Conservation (phyloP, 192 early-diverging fungal genomes). For the Entophlyctis luteolus region DNA sequence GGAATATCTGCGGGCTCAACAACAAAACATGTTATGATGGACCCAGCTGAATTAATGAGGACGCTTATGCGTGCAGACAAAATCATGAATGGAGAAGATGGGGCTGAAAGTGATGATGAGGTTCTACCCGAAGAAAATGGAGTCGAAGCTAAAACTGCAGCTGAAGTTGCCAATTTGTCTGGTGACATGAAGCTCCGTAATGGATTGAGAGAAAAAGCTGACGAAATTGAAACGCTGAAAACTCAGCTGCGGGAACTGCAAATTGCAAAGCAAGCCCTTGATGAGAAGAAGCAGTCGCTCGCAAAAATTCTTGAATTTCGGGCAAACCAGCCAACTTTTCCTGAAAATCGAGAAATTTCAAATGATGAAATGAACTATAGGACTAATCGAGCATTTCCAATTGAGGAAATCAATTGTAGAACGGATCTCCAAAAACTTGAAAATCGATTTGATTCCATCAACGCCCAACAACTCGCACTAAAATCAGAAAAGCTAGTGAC, state of each 20-base stretch:
- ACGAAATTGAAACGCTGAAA: background rate
- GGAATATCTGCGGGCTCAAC: background rate
- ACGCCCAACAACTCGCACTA: background rate
- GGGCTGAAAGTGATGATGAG: background rate
- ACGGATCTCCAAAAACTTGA: background rate
- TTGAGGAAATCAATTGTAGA: background rate
- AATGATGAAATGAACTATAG: background rate
- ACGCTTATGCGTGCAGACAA: background rate
- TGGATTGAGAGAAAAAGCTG: slow-evolving; percentile 2
- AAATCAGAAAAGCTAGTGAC: background rate
- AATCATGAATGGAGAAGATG: background rate
- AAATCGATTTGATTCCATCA: background rate
- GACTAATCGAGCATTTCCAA: background rate
- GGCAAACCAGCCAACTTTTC: background rate
- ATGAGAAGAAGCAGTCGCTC: slow-evolving; percentile 3
- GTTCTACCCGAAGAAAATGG: background rate
- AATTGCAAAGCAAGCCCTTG: background rate
- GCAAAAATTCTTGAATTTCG: background rate
- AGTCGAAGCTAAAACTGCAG: background rate
- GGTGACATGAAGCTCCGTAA: background rate
- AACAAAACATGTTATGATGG: background rate
- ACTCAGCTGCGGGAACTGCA: background rate
- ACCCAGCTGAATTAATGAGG: slow-evolving; percentile 10
- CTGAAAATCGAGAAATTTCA: background rate
- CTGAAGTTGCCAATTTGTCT: background rate